A percentile compares a stretch with the other conserved stretches of the same genome.
These are phyloP conservation scores for Gossypium aridum DNA, from an alignment of 441 rosid genomes.

Conservation along the genomic window DNA sequence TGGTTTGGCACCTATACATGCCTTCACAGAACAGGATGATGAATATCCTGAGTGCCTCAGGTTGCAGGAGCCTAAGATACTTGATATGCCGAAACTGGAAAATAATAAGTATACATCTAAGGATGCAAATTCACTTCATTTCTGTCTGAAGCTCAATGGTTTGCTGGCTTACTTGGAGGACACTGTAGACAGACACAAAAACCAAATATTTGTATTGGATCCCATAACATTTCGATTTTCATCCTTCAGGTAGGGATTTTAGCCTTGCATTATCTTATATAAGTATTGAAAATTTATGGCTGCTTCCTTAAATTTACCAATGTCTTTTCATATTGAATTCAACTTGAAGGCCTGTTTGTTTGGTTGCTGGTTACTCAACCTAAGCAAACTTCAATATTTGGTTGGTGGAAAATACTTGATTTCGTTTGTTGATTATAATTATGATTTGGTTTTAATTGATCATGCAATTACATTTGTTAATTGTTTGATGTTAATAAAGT, in stretches of 20 bases:
- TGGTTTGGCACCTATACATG: constrained; percentile 28
- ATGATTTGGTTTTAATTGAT: neutral
- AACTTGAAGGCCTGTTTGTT: neutral
- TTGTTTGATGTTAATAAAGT: neutral
- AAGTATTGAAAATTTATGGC: neutral
- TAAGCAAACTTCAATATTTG: neutral
- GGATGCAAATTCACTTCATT: constrained; percentile 40
- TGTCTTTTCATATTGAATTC: constrained; percentile 1
- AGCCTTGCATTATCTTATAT: constrained; percentile 16
- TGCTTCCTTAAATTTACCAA: neutral
- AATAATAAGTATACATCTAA: constrained; percentile 57
- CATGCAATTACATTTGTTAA: neutral
- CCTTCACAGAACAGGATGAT: constrained; percentile 31
- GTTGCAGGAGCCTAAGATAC: constrained; percentile 39
- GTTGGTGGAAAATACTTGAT: neutral
- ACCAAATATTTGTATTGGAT: constrained; percentile 44
- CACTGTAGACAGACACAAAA: constrained; percentile 33
- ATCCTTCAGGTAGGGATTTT: constrained; percentile 52
- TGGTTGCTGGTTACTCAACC: neutral
- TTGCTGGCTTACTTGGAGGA: constrained; percentile 50
- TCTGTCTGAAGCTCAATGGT: constrained; percentile 53
- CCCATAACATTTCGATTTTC: constrained; percentile 57
- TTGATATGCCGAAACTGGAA: constrained; percentile 41
- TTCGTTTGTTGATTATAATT: neutral
- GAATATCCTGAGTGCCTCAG: constrained; percentile 37